phyloP scores from a whole-genome alignment of 176 grass and related monocot species.

The Cymbopogon citratus region DNA sequence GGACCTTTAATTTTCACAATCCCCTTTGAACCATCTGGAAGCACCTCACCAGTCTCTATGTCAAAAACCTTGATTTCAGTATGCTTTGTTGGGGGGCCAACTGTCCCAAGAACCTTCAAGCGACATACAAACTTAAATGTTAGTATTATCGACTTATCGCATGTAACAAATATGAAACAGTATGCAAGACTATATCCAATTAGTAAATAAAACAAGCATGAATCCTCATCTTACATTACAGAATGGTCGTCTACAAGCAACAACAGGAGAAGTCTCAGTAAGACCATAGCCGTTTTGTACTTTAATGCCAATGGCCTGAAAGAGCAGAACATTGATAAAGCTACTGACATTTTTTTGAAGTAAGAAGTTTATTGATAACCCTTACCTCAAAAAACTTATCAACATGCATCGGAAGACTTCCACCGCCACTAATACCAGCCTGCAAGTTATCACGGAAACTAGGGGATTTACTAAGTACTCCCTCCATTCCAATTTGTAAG shows the following conservation, averaged over 20 bases:
- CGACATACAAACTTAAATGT: conserved; percentile 18
- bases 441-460: conserved; percentile 54
- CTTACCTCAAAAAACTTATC: conserved; percentile 97
- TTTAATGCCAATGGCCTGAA: conserved; percentile 89
- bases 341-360: background rate
- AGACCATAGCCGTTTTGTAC: conserved; percentile 93
- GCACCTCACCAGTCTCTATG: conserved; percentile 45
- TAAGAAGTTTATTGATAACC: conserved; percentile 4
- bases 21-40: conserved; percentile 92
- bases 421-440: conserved; percentile 94
- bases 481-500: too few relatives aligned
- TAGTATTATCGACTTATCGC: conserved; percentile 8
- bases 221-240: conserved; percentile 64
- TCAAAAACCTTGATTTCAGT: conserved; percentile 86
- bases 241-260: conserved; percentile 64
- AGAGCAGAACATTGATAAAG: conserved; percentile 27
- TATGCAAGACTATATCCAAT: background rate
- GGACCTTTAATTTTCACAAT: conserved; percentile 86
- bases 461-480: conserved; percentile 30
- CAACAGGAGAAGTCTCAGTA: conserved; percentile 93
- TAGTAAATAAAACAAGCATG: background rate
- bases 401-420: conserved; percentile 77
- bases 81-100: conserved; percentile 69
- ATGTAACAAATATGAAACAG: background rate
- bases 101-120: conserved; percentile 85